Percentiles rank a stretch among this genome's conserved stretches.
Conservation (phyloP, 257 asterid genomes). For the Solanum peruvianum region DNA sequence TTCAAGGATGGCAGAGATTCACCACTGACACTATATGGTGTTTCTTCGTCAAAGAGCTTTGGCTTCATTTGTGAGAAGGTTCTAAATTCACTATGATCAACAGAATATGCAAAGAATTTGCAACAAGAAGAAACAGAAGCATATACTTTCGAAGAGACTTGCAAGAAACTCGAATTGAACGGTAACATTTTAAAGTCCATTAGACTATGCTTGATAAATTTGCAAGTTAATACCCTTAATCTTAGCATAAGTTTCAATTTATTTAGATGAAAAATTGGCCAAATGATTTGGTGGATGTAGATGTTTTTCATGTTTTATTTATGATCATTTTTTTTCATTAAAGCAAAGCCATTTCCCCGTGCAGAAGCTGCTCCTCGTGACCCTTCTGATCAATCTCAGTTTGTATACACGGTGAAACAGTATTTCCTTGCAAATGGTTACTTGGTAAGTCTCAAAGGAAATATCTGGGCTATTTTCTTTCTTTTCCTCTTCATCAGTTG, state of each 20-base stretch:
- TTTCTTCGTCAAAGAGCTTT: slow-evolving; percentile 39
- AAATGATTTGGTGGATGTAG: background rate
- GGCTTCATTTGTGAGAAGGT: slow-evolving; percentile 33
- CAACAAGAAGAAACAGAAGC: background rate
- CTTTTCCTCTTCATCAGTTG: background rate
- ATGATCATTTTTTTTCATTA: background rate
- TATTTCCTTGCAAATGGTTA: background rate
- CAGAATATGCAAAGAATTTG: background rate
- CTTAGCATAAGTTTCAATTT: background rate
- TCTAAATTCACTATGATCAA: slow-evolving; percentile 23
- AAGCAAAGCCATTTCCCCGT: background rate
- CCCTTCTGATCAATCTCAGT: background rate
- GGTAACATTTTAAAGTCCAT: background rate
- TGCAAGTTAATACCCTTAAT: background rate
- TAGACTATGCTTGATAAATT: background rate
- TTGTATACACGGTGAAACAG: background rate
- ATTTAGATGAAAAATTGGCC: background rate
- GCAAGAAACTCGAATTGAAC: background rate
- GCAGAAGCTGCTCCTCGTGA: background rate
- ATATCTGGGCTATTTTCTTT: background rate
- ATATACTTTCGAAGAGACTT: background rate
- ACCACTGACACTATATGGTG: slow-evolving; percentile 28
- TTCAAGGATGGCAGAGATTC: slow-evolving; percentile 37
- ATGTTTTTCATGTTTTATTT: background rate
- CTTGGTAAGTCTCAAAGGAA: background rate